phyloP scores from a whole-genome alignment of 2,329 filamentous ascomycete genomes.

The Ophiostoma pallidulum region DNA sequence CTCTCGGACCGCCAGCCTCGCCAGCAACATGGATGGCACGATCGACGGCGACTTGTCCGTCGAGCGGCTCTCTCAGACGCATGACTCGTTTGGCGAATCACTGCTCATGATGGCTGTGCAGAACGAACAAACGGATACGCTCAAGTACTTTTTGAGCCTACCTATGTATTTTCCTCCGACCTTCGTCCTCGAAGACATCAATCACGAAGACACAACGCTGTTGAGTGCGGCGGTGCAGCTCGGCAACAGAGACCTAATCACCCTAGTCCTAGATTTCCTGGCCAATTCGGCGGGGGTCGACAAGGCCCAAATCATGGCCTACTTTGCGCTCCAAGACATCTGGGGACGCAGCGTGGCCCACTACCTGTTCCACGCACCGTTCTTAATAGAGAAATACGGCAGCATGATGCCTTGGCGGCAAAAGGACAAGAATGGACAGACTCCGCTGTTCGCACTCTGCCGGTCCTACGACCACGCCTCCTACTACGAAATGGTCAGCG shows the following conservation, averaged over 20 bases:
- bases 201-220: conserved; percentile 82
- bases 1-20: conserved; percentile 69
- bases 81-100: conserved; percentile 66
- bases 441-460: conserved; percentile 90
- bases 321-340: conserved; percentile 67
- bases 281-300: conserved; percentile 37
- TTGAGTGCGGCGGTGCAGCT: conserved; percentile 85
- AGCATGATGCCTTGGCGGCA: conserved; percentile 76
- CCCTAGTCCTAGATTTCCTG: conserved; percentile 65
- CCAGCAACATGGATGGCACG: conserved; percentile 56
- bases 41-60: conserved; percentile 82
- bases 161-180: conserved; percentile 64
- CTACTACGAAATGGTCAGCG: conserved; percentile 80
- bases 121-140: conserved; percentile 57
- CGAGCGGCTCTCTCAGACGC: conserved; percentile 64
- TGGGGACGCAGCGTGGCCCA: conserved; percentile 88
- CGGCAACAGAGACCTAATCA: conserved; percentile 64
- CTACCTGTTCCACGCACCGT: conserved; percentile 87
- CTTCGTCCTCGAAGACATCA: conserved; percentile 70
- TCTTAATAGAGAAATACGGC: conserved; percentile 68
- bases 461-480: conserved; percentile 88
- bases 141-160: conserved; percentile 72
- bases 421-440: conserved; percentile 93
- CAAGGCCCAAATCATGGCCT: conserved; percentile 49
- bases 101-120: conserved; percentile 81